Evolutionary conservation across 352 stramenopile species (phyloP), one percentile per base, ranked within the genome.

Genomic region (Phytophthora melonis): DNA sequence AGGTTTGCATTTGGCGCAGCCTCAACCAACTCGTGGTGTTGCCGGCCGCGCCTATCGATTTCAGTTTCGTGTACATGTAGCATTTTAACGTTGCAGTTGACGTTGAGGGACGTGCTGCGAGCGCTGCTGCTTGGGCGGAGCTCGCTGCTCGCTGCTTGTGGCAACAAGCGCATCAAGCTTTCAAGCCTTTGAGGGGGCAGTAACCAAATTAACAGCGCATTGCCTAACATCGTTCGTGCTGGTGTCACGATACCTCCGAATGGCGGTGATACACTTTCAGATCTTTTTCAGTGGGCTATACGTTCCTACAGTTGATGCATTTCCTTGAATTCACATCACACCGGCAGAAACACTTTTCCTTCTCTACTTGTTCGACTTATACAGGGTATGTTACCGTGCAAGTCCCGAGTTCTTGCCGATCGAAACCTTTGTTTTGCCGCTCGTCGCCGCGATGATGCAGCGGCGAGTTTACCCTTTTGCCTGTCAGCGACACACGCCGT

Each of bases 11-110:
- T 39, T 27, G 10, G 47, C 16, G 36, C 23, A 69, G 14, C 25
- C 45, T 70, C 64, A 70, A 66, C 27, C 11, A 50, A 32, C 47
- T 54, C 54, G 63, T 66, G 32, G 64, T 45, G n/a, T 54, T 57
- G 53, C n/a, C 36, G 32, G n/a, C 16, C 9, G 7, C 19, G 63
- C 39, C 63, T 54, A 55, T 54, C 61, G 32, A 67, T 45, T 45
- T 18, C 36, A 1, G 10, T 34, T 34, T 36, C 32, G 32, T 16
- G 45, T 30, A 30, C 25, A 30, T 30, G 25, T 1, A 52, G 47
- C 21, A 8, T 52, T 52, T 52, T 52, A 6, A 23, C 43, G 57
- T 32, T 61, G 62, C 36, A 41, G 34, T 60, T 58, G 47, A 50
- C 19, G 32, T 11, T 47, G 18, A 47, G 5, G 41, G 9, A 1